Percentiles rank a stretch among this genome's conserved stretches.
Evolutionary conservation across 1,284 basidiomycete genomes (phyloP).

Genomic region (Neotropicomus parvogracilis): DNA sequence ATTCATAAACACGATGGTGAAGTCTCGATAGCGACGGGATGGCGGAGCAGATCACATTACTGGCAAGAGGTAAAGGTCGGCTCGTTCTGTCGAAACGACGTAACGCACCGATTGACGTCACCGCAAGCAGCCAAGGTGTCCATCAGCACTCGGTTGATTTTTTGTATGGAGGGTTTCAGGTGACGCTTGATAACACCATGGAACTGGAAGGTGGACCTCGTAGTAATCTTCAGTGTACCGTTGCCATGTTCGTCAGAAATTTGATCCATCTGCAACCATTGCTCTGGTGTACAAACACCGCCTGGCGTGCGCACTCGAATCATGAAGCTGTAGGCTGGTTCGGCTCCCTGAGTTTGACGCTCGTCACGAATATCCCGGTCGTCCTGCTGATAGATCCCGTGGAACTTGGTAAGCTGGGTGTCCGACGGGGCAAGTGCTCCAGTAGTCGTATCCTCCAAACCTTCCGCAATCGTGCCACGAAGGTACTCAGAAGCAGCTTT

Average conservation of each 20-base stretch:
- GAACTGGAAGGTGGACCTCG: constrained; percentile 99
- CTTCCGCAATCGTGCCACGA: constrained; percentile 93
- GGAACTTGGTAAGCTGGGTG: constrained; percentile 97
- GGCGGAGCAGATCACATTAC: constrained; percentile 91
- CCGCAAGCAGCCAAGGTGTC: constrained; percentile 98
- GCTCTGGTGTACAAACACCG: constrained; percentile 86
- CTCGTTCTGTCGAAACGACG: neutral
- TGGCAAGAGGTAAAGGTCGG: constrained; percentile 27
- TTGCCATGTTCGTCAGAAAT: constrained; percentile 95
- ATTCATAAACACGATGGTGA: constrained; percentile 83
- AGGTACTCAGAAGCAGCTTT: constrained; percentile 96
- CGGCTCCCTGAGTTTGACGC: constrained; percentile 87
- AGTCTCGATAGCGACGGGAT: constrained; percentile 86
- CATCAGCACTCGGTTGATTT: constrained; percentile 87
- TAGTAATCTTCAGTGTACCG: constrained; percentile 96
- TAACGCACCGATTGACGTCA: constrained; percentile 85
- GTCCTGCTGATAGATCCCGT: constrained; percentile 96
- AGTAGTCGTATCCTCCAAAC: constrained; percentile 82
- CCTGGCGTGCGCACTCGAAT: constrained; percentile 96
- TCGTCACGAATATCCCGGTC: constrained; percentile 98
- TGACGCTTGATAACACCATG: constrained; percentile 98
- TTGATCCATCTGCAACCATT: constrained; percentile 95
- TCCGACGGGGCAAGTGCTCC: constrained; percentile 90
- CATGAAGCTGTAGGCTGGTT: constrained; percentile 99
- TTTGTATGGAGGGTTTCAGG: constrained; percentile 94